Conservation (phyloP, 1,284 basidiomycete genomes). For the Tranzscheliella williamsii region DNA sequence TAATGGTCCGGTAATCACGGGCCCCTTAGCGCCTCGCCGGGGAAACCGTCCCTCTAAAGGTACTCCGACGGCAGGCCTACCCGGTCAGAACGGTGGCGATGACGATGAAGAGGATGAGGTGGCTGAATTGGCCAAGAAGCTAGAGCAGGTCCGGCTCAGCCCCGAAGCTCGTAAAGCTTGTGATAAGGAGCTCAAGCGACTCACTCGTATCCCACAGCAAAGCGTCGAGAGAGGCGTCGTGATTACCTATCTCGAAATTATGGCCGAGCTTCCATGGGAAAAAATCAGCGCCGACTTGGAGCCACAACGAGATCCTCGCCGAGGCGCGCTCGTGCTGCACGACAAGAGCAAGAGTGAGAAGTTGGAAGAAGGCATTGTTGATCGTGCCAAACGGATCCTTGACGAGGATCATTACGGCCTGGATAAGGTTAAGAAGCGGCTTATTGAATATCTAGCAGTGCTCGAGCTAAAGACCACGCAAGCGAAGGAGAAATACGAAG, state of each 20-base stretch:
- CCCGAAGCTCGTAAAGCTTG: conserved; percentile 57
- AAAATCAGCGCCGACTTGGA: conserved; percentile 47
- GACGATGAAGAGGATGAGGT: conserved; percentile 57
- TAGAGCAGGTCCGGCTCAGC: conserved; percentile 45
- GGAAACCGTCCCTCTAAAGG: conserved; percentile 24
- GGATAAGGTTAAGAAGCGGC: conserved; percentile 63
- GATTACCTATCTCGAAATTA: conserved; percentile 61
- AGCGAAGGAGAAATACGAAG: conserved; percentile 44
- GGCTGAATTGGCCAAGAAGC: conserved; percentile 46
- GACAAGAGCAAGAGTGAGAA: conserved; percentile 3
- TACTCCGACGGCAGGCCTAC: conserved; percentile 10
- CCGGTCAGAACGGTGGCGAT: conserved; percentile 16
- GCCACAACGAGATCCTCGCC: conserved; percentile 9
- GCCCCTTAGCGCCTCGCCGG: conserved; percentile 22
- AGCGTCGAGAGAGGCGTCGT: conserved; percentile 59
- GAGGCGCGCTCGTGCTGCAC: conserved; percentile 29
- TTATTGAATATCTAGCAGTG: conserved; percentile 63
- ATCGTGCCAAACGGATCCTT: conserved; percentile 56
- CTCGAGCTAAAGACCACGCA: conserved; percentile 61
- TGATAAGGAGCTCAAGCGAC: conserved; percentile 58
- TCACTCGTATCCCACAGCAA: conserved; percentile 56
- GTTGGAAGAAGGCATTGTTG: conserved; percentile 49
- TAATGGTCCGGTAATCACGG: conserved; percentile 29
- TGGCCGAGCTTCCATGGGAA: conserved; percentile 61
- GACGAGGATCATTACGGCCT: conserved; percentile 64